Percentiles rank a stretch among this genome's conserved stretches.
Evolutionary conservation across 345 rosid genomes (phyloP).

Genomic region (Toxicodendron radicans): DNA sequence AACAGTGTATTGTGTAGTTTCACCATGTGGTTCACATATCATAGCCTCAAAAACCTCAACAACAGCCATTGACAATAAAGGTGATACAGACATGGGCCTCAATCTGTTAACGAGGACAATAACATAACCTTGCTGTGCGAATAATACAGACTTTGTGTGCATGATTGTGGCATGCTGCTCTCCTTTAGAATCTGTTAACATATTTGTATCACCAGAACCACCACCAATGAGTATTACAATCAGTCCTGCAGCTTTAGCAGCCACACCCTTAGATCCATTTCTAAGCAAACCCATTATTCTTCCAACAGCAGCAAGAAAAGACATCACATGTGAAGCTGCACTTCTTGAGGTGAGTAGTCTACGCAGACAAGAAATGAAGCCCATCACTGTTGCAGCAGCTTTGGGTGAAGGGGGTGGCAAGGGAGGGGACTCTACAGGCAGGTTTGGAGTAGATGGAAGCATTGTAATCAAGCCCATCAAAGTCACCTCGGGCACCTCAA

Average conservation of each 20-base stretch:
- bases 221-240: conserved; percentile 88
- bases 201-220: conserved; percentile 65
- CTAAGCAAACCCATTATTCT: conserved; percentile 98
- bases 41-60: conserved; percentile 98
- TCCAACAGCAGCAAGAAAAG: conserved; percentile 99
- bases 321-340: conserved; percentile 96
- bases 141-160: conserved; percentile 94
- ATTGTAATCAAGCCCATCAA: conserved; percentile 97
- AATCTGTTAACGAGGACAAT: conserved; percentile 82
- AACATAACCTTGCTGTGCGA: conserved; percentile 71
- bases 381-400: conserved; percentile 99
- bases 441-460: conserved; percentile 92
- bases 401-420: conserved; percentile 99
- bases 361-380: conserved; percentile 91
- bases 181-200: conserved; percentile 69
- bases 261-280: conserved; percentile 97
- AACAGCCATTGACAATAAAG: conserved; percentile 91
- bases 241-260: conserved; percentile 91
- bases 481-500: conserved; percentile 95
- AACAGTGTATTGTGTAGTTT: conserved; percentile 90
- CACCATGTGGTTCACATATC: conserved; percentile 99
- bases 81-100: conserved; percentile 94
- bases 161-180: conserved; percentile 93
- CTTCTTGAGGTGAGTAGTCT: conserved; percentile 86
- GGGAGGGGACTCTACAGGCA: conserved; percentile 94